These are phyloP conservation scores for Trapa incisa DNA, from an alignment of 345 rosid species.

Conservation along the genomic window DNA sequence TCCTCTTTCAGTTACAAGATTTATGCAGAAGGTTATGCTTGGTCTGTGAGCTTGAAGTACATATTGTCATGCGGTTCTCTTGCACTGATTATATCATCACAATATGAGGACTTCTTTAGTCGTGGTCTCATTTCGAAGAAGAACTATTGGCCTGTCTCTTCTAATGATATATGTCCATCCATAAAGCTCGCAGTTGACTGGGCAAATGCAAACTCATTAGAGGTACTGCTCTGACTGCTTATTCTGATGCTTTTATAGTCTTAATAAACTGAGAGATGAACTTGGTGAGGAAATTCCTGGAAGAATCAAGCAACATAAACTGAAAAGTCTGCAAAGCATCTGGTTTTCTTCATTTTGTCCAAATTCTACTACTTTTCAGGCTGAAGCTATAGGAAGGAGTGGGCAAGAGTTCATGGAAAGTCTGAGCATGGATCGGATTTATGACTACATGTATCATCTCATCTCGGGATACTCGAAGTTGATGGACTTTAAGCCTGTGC, in stretches of 20 bases:
- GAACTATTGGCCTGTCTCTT: slow-evolving; percentile 79
- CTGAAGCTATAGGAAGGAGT: slow-evolving; percentile 53
- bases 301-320: neutral
- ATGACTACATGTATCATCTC: slow-evolving; percentile 85
- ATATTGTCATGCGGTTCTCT: slow-evolving; percentile 77
- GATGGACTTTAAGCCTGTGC: slow-evolving; percentile 55
- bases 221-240: slow-evolving; percentile 24
- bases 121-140: slow-evolving; percentile 61
- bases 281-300: neutral
- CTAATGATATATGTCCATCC: slow-evolving; percentile 43
- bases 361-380: slow-evolving; percentile 25
- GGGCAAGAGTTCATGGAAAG: slow-evolving; percentile 71
- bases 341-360: neutral
- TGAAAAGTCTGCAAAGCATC: neutral
- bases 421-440: slow-evolving; percentile 52
- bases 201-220: slow-evolving; percentile 58
- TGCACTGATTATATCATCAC: slow-evolving; percentile 59
- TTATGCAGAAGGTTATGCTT: slow-evolving; percentile 91
- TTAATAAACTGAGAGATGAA: neutral
- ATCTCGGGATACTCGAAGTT: slow-evolving; percentile 66
- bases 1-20: slow-evolving; percentile 57
- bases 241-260: too few relatives aligned
- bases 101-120: slow-evolving; percentile 82
- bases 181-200: slow-evolving; percentile 74
- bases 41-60: slow-evolving; percentile 96